Evolutionary conservation across 1,284 basidiomycete genomes (phyloP), one percentile per base, ranked within the genome.

Genomic region (Pholiota adiposa): DNA sequence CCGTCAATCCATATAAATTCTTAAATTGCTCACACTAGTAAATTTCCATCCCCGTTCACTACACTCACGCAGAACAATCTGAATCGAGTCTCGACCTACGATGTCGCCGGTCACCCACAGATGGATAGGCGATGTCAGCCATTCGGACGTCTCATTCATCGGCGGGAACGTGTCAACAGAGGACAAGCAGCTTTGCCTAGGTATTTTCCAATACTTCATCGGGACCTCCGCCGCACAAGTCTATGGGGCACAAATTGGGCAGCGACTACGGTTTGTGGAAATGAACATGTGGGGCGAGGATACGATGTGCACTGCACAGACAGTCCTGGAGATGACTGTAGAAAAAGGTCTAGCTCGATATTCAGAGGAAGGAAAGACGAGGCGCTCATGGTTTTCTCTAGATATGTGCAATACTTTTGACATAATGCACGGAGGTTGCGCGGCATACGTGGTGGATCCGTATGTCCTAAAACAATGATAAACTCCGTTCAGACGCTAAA

Each of bases 361-460:
- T 23, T 9, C 25, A 27, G n/a, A 4, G 12, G n/a, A 40, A 44
- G 18, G 27, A 27, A 27, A 23, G 25, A 16, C 18, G 23, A 40
- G 19, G 29, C 11, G 38, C 48, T 49, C 56, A 40, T 23, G 25
- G 12, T 16, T 25, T 49, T 57, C 5, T 7, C 4, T 48, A 79
- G 79, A 79, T 59, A 80, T 81, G 78, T 77, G 77, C 62, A 80
- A 81, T 52, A 61, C 76, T 11, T 74, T 75, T 56, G 72, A 74
- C 8, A 76, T 71, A 6, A 60, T 81, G 29, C 79, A 80, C 58
- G 79, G 78, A 5, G 78, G 72, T 6, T 81, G 79, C 62, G 77
- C 78, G 18, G 77, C 78, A 0, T 80, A 79, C 62, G 73, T 81
- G 31, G 71, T 80, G 23, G 79, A 80, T 65, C 72, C 73, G 79